Evolutionary conservation across 257 asterid species (phyloP), one percentile per base, ranked within the genome.

Genomic region (Solanum tacnaense): DNA sequence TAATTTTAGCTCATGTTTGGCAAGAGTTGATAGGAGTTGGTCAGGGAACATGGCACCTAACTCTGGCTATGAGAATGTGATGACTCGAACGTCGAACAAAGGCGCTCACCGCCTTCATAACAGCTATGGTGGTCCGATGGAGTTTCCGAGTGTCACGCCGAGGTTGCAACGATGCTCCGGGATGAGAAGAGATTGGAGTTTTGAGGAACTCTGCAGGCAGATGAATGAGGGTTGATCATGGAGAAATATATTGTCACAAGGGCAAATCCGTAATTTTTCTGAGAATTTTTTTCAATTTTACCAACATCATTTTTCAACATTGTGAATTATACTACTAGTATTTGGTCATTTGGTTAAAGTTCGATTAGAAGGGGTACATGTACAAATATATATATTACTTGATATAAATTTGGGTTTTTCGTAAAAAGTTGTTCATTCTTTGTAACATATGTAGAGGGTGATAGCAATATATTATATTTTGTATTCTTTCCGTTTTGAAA

Each of bases 111-210:
- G 65, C 36, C 16, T 34, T 72, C 90, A 89, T 18, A 84, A 38
- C 21, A 84, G 83, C 65, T 4, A 6, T 74, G 44, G 31, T 74
- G 89, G 92, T 1, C 84, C 88, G 1, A 25, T 68, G 16, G 38
- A 74, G 9, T 86, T 44, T 25, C 89, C 87, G 2, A 86, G 88
- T 1, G 83, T 36, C 12, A 70, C 92, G 0, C 94, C 94, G 2
- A 89, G 91, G 88, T 23, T 92, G 20, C 58, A 89, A 86, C 87
- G 94, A 87, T 88, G 94, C 86, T 29, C 92, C 68, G 93, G 92
- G 68, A 88, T 92, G 92, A 90, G 94, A 91, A 90, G 94, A 44
- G 94, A 92, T 86, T 92, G 94, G 94, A 91, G 91, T 78, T 92
- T 92, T 13, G 92, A 92, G 89, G 91, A 92, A 73, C 60, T 87